Conservation (phyloP, 1,139 yeast species). For the Pichia sp. region DNA sequence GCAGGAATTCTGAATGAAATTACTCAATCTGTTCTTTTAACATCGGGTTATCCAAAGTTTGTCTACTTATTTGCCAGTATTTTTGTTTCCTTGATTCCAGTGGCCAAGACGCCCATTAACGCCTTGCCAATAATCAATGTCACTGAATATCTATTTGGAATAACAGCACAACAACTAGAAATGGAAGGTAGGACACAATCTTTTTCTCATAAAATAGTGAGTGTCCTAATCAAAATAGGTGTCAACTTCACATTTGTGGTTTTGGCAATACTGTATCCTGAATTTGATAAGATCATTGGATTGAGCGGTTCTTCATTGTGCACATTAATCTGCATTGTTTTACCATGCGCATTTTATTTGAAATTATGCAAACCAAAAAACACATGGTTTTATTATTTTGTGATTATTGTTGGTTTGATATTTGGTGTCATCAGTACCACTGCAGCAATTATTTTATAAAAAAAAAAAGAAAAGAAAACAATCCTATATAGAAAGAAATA, state of each 20-base stretch:
- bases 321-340: constrained; percentile 45
- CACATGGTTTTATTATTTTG: constrained; percentile 18
- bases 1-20: constrained; percentile 43
- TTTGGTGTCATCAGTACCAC: constrained; percentile 24
- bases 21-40: constrained; percentile 41
- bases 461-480: too few species aligned
- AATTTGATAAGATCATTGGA: constrained; percentile 49
- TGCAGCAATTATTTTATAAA: constrained; percentile 19
- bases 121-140: constrained; percentile 49
- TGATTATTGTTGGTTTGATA: constrained; percentile 19
- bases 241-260: constrained; percentile 44
- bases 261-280: constrained; percentile 48
- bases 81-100: constrained; percentile 45
- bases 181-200: constrained; percentile 8
- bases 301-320: constrained; percentile 51
- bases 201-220: constrained; percentile 6
- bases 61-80: constrained; percentile 41
- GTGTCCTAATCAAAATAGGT: constrained; percentile 31
- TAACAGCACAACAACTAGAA: constrained; percentile 22
- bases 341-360: constrained; percentile 48
- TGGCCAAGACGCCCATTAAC: constrained; percentile 52
- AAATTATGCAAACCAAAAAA: constrained; percentile 23
- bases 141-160: constrained; percentile 43
- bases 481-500: too few species aligned
- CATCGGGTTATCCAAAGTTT: constrained; percentile 46